These are phyloP conservation scores for Vachellia pachyceras DNA, from an alignment of 306 rosid species.

Conservation along the genomic window DNA sequence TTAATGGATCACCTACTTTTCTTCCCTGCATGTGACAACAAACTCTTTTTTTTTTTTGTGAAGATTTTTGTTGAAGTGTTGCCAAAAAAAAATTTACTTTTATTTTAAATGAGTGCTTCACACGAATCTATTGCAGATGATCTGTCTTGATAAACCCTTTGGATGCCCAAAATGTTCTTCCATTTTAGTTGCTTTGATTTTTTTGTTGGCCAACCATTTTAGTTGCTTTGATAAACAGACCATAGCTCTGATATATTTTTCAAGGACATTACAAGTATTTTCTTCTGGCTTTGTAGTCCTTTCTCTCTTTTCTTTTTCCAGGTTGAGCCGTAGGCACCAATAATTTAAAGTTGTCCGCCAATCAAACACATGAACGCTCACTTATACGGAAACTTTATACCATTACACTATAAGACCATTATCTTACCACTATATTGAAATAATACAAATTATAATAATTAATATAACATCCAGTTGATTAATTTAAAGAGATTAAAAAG, in stretches of 20 bases:
- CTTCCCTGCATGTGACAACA: slow-evolving; percentile 35
- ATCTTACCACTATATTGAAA: no score
- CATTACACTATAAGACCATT: no score
- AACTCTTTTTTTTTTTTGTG: neutral
- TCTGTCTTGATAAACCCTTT: neutral
- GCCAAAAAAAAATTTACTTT: neutral
- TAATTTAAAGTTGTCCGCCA: no score
- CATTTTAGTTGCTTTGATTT: neutral
- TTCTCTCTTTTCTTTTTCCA: no score
- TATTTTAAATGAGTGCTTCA: neutral
- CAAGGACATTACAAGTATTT: neutral
- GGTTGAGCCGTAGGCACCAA: no score
- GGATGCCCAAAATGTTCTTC: neutral
- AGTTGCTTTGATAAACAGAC: neutral
- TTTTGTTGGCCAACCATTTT: no score
- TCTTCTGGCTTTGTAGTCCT: no score
- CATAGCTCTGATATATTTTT: neutral
- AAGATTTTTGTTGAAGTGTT: neutral
- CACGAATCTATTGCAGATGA: neutral
- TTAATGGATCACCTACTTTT: slow-evolving; percentile 40
- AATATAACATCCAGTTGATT: no score
- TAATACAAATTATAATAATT: no score
- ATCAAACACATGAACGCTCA: no score
- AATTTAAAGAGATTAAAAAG: no score
- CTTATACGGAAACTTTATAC: no score